Conservation (phyloP, 306 rosid species). For the Crotalaria pallida region DNA sequence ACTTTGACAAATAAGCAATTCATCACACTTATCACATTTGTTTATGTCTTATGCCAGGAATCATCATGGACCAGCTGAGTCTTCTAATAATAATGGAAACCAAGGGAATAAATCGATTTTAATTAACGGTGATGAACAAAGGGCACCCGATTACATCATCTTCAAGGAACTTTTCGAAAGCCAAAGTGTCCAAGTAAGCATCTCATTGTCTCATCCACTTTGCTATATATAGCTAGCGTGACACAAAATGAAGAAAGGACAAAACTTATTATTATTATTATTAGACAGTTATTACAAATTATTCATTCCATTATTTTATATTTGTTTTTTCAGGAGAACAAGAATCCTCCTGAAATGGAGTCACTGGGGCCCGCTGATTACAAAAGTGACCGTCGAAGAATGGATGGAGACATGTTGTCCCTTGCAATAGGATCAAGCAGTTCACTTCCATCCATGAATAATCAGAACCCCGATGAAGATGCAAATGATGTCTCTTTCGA, state of each 20-base stretch:
- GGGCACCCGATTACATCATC: constrained; percentile 43
- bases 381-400: constrained; percentile 1
- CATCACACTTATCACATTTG: too few relatives aligned
- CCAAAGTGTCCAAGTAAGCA: constrained; percentile 39
- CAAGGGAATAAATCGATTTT: constrained; percentile 1
- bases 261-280: too few relatives aligned
- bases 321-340: constrained; percentile 33
- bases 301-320: too few relatives aligned
- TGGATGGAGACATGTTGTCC: constrained; percentile 29
- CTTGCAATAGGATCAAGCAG: constrained; percentile 33
- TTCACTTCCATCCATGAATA: constrained; percentile 18
- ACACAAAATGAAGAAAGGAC: neutral
- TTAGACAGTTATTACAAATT: neutral
- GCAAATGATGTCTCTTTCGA: constrained; percentile 52
- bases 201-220: constrained; percentile 3
- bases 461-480: constrained; percentile 18
- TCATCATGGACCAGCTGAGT: constrained; percentile 5
- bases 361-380: constrained; percentile 3
- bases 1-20: too few relatives aligned
- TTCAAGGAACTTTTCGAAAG: constrained; percentile 47
- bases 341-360: constrained; percentile 5
- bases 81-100: constrained; percentile 18
- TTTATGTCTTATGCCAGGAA: constrained; percentile 42
- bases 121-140: constrained; percentile 23
- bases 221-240: too few relatives aligned